Evolutionary conservation across 805 yeast species (phyloP).

Genomic region (Metschnikowia cerradonensis): DNA sequence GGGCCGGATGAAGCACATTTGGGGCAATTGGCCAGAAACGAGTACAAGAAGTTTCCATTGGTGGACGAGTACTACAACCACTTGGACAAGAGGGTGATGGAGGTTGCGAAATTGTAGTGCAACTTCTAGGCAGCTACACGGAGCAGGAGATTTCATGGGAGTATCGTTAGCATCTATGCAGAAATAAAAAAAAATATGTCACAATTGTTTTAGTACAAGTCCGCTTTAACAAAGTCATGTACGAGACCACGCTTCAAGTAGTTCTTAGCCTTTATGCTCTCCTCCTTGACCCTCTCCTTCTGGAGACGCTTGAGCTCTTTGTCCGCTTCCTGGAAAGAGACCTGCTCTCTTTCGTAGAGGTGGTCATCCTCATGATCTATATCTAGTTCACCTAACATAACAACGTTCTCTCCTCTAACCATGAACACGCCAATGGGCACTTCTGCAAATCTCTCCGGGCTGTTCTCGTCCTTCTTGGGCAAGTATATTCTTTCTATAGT

Average conservation of each 20-base stretch:
- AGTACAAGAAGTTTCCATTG: conserved; percentile 34
- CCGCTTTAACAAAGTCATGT: conserved; percentile 53
- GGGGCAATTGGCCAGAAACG: conserved; percentile 50
- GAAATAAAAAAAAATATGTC: conserved; percentile 9
- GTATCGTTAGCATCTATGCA: conserved; percentile 14
- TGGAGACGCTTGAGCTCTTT: conserved; percentile 31
- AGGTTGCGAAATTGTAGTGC: conserved; percentile 25
- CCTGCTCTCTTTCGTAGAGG: conserved; percentile 49
- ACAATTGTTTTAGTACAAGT: conserved; percentile 41
- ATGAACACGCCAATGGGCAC: conserved; percentile 73
- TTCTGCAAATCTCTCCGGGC: conserved; percentile 61
- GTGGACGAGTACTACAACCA: conserved; percentile 34
- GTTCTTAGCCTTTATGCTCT: conserved; percentile 44
- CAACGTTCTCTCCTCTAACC: conserved; percentile 94
- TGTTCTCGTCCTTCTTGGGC: conserved; percentile 34
- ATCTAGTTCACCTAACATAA: conserved; percentile 89
- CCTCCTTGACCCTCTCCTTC: conserved; percentile 32
- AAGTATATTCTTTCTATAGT: conserved; percentile 80
- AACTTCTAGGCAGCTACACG: not conserved
- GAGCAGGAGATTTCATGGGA: not conserved
- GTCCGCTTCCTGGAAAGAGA: conserved; percentile 63
- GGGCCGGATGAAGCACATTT: conserved; percentile 69
- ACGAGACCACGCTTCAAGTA: conserved; percentile 53
- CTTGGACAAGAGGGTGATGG: conserved; percentile 17
- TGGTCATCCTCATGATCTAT: conserved; percentile 79